Percentiles rank a stretch among this genome's conserved stretches.
These are phyloP conservation scores for Pelargonium citronellum DNA, from an alignment of 441 rosid genomes.

Conservation along the genomic window DNA sequence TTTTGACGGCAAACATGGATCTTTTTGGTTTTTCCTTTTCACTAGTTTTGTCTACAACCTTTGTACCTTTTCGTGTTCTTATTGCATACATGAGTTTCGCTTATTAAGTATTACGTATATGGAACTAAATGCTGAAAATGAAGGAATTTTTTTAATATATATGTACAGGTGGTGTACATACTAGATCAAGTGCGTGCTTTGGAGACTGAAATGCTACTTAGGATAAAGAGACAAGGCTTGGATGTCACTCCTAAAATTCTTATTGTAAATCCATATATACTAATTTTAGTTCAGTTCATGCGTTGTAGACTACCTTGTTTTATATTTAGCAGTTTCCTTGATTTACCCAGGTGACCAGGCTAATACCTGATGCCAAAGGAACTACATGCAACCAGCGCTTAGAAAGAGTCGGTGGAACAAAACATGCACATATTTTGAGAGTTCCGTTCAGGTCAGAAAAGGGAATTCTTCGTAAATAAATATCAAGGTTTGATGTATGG, in stretches of 20 bases:
- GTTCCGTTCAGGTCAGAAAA: conserved; percentile 90
- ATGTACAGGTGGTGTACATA: conserved; percentile 71
- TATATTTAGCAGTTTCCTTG: conserved; percentile 10
- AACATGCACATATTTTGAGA: conserved; percentile 68
- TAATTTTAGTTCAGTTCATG: conserved; percentile 1
- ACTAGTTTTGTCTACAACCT: too few species aligned
- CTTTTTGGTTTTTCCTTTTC: neutral
- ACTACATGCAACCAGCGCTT: conserved; percentile 84
- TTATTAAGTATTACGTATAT: neutral
- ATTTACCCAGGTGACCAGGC: conserved; percentile 63
- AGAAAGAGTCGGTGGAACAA: conserved; percentile 93
- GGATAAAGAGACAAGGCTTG: conserved; percentile 81
- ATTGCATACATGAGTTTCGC: neutral
- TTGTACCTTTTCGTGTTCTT: conserved; percentile 5
- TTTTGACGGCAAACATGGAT: neutral
- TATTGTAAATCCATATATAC: conserved; percentile 47
- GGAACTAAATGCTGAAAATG: neutral
- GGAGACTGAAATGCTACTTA: conserved; percentile 79
- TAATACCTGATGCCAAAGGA: conserved; percentile 91
- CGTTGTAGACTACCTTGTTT: neutral
- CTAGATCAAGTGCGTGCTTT: conserved; percentile 96
- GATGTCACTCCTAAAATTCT: conserved; percentile 82
- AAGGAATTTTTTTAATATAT: conserved; percentile 7
- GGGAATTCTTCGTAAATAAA: conserved; percentile 86
- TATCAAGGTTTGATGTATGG: conserved; percentile 98